Evolutionary conservation across 306 rosid genomes (phyloP), one percentile per base, ranked within the genome.

Genomic region (Ceratonia siliqua): DNA sequence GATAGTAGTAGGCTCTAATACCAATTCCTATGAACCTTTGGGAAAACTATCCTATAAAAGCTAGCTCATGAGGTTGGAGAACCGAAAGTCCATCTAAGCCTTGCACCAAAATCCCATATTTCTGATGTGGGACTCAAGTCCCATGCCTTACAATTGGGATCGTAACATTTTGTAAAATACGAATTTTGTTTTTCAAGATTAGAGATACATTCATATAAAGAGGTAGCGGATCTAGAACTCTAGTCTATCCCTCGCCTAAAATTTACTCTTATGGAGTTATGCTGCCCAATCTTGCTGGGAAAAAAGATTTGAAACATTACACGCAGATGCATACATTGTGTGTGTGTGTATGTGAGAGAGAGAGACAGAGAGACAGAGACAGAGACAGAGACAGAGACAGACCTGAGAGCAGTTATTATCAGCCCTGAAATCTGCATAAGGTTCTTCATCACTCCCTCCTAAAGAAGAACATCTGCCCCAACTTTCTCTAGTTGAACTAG

Each of bases 381-480:
- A n/a, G n/a, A n/a, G n/a, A n/a, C n/a, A n/a, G 76, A 76, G 79
- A 74, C 80, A 85, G 79, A 78, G 64, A 76, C 79, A 76, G 25
- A 91, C 98, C 97, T 85, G 92, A 72, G 87, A 72, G 68, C 72
- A 71, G 64, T 69, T 84, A 35, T 83, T 86, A 18, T 86, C 85
- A 55, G 76, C 89, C 54, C 68, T 58, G 62, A 85, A 82, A 68
- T 76, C 95, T 68, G 90, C 78, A 78, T 54, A 85, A 70, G 88
- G 78, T 84, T 94, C 98, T 62, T 82, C 97, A 70, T 86, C 98
- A 78, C 89, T 86, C 82, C 86, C 88, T 54, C 90, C 92, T 71
- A 91, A 78, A 79, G 97, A 87, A 59, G 97, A 91, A 85, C 98
- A 93, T 82, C 93, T 85, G 75, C 92, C 97, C 97, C 91, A 94